phyloP scores from a whole-genome alignment of 345 rosid genomes.

The Ricinus communis region DNA sequence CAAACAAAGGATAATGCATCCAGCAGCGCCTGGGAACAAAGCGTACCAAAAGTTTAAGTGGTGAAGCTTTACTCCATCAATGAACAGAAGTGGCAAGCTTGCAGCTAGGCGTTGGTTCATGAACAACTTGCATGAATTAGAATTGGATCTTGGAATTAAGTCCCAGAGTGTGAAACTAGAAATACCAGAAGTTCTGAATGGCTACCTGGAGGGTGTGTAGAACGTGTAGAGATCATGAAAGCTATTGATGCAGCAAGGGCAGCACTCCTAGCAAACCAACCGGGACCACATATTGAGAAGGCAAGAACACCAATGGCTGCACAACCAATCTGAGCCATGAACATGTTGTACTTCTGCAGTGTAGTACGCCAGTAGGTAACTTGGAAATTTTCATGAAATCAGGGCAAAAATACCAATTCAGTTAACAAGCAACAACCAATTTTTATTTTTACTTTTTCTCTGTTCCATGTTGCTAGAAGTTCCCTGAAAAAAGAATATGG shows the following conservation, averaged over 20 bases:
- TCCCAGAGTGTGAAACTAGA: neutral
- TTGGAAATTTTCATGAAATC: neutral
- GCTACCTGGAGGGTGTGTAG: conserved; percentile 87
- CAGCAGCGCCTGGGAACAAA: conserved; percentile 85
- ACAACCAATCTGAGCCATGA: conserved; percentile 90
- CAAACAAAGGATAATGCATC: conserved; percentile 72
- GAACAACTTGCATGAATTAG: neutral
- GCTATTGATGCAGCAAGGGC: conserved; percentile 82
- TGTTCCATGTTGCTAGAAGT: no score
- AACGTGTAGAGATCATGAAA: conserved; percentile 69
- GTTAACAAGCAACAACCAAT: neutral
- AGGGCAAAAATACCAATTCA: neutral
- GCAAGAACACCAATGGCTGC: conserved; percentile 90
- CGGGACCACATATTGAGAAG: conserved; percentile 63
- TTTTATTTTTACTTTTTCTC: no score
- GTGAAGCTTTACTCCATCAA: conserved; percentile 80
- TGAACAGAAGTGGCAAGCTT: conserved; percentile 84
- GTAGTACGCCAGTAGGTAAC: neutral
- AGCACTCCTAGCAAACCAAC: conserved; percentile 81
- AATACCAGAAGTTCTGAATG: neutral
- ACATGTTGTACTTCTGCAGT: conserved; percentile 90
- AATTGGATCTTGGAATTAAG: neutral
- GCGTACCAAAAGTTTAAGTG: conserved; percentile 71
- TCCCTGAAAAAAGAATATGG: no score
- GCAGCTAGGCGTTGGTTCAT: conserved; percentile 54